These are phyloP conservation scores for Acorus calamus DNA, from an alignment of 106 monocot species.

Conservation along the genomic window DNA sequence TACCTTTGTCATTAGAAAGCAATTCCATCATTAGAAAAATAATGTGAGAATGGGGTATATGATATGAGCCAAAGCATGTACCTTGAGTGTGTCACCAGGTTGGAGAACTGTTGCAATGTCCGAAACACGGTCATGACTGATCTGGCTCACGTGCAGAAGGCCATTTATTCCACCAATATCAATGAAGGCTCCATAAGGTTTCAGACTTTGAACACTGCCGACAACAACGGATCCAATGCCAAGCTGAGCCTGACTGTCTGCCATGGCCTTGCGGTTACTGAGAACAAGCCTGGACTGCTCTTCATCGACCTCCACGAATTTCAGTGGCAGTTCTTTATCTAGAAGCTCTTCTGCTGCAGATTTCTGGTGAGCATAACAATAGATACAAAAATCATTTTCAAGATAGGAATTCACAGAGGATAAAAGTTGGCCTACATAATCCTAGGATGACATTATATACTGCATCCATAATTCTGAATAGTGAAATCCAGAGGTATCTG, in stretches of 20 bases:
- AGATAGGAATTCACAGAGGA: too few species aligned
- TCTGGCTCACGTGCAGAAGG: constrained; percentile 98
- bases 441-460: too few species aligned
- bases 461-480: too few species aligned
- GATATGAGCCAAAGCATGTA: constrained; percentile 5
- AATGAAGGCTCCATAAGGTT: constrained; percentile 93
- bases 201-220: constrained; percentile 86
- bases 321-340: constrained; percentile 70
- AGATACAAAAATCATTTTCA: neutral
- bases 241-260: constrained; percentile 83
- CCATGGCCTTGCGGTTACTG: constrained; percentile 92
- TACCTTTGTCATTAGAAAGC: constrained; percentile 31
- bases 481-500: too few species aligned
- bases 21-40: neutral
- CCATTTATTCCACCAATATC: constrained; percentile 92
- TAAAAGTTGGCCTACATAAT: too few species aligned
- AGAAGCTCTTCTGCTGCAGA: constrained; percentile 77
- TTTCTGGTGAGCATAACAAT: constrained; percentile 34
- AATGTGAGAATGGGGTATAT: neutral
- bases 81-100: constrained; percentile 94
- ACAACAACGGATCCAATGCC: constrained; percentile 88
- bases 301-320: constrained; percentile 87
- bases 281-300: constrained; percentile 87
- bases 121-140: constrained; percentile 91
- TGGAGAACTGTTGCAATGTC: constrained; percentile 84